These are phyloP conservation scores for Symmetrospora coprosmae DNA, from an alignment of 768 basidiomycete species.

Conservation along the genomic window DNA sequence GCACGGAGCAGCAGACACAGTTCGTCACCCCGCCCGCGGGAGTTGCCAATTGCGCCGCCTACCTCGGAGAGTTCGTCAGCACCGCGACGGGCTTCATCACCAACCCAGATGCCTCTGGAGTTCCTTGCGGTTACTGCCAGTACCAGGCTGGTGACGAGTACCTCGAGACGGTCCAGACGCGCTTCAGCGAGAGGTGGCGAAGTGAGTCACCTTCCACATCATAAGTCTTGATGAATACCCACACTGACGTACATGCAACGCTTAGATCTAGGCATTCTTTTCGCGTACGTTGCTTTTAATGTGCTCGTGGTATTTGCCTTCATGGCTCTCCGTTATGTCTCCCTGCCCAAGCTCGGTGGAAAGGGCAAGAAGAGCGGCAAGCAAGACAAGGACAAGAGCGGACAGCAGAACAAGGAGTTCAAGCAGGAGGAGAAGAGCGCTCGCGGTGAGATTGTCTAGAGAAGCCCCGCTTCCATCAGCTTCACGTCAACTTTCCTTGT, in stretches of 20 bases:
- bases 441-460: no score
- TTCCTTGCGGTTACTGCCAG: slow-evolving; percentile 17
- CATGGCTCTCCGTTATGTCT: no score
- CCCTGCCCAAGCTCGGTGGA: no score
- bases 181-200: slow-evolving; percentile 24
- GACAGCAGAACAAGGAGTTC: no score
- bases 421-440: no score
- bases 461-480: no score
- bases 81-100: slow-evolving; percentile 24
- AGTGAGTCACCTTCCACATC: background rate
- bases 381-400: no score
- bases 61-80: slow-evolving; percentile 23
- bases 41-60: slow-evolving; percentile 23
- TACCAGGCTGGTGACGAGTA: slow-evolving; percentile 28
- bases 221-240: background rate
- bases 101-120: slow-evolving; percentile 21
- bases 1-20: slow-evolving; percentile 21
- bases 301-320: background rate
- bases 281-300: slow-evolving; percentile 27
- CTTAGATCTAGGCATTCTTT: background rate
- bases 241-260: background rate
- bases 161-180: slow-evolving; percentile 25
- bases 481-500: no score
- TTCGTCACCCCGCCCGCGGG: slow-evolving; percentile 29
- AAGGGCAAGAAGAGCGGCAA: no score